Evolutionary conservation across 2,329 filamentous ascomycete species (phyloP).

Genomic region (Trichophyton mentagrophytes): DNA sequence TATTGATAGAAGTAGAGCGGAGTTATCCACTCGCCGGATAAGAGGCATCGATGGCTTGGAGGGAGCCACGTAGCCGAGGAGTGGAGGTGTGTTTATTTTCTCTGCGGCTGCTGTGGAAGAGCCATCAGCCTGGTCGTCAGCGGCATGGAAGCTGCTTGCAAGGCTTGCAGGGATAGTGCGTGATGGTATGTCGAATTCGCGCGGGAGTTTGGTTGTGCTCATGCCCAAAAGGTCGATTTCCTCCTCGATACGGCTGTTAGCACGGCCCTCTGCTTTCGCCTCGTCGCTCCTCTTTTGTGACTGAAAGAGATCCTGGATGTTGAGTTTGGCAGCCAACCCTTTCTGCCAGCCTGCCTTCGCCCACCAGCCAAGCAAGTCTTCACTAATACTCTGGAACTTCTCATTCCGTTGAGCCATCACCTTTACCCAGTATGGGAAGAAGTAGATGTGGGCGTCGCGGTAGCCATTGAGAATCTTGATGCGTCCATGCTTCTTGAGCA

Average conservation of each 20-base stretch:
- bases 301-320: constrained; percentile 51
- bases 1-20: constrained; percentile 64
- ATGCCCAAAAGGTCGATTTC: constrained; percentile 43
- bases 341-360: constrained; percentile 86
- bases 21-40: constrained; percentile 78
- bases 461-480: constrained; percentile 72
- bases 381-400: constrained; percentile 71
- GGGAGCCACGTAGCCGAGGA: constrained; percentile 69
- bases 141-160: constrained; percentile 1
- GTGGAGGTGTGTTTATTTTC: constrained; percentile 50
- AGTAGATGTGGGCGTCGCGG: constrained; percentile 85
- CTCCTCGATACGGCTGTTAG: constrained; percentile 34
- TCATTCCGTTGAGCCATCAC: constrained; percentile 71
- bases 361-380: constrained; percentile 92
- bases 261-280: constrained; percentile 29
- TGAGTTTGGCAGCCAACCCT: constrained; percentile 65
- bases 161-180: constrained; percentile 13
- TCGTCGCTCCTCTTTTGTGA: constrained; percentile 32
- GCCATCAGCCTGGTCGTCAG: constrained; percentile 8
- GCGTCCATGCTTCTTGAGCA: constrained; percentile 61
- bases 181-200: constrained; percentile 7
- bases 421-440: constrained; percentile 84
- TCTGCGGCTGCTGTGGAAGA: constrained; percentile 3
- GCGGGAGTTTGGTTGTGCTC: constrained; percentile 39
- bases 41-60: constrained; percentile 44